A percentile compares a stretch with the other conserved stretches of the same genome.
Conservation (phyloP, 2,329 filamentous ascomycete species). For the Penicillium sp. region DNA sequence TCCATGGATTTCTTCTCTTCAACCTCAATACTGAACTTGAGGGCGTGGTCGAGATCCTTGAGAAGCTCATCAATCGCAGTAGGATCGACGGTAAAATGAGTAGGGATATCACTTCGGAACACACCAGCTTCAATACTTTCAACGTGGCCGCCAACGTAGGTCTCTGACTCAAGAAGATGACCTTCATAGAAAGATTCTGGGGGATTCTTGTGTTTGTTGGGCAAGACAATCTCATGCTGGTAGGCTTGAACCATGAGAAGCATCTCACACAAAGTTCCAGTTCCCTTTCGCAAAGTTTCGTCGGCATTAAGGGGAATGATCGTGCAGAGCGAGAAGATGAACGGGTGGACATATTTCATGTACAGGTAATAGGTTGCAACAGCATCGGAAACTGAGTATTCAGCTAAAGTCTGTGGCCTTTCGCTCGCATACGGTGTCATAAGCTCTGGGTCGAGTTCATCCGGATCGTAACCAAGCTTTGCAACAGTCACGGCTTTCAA, state of each 20-base stretch:
- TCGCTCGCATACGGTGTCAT: conserved; percentile 91
- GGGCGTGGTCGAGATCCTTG: conserved; percentile 78
- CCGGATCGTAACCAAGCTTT: conserved; percentile 96
- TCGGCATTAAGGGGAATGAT: conserved; percentile 92
- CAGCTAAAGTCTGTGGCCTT: conserved; percentile 87
- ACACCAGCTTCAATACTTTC: conserved; percentile 99
- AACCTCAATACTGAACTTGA: conserved; percentile 82
- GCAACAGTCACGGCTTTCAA: conserved; percentile 96
- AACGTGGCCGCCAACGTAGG: conserved; percentile 96
- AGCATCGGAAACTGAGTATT: conserved; percentile 98
- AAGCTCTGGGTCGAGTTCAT: conserved; percentile 93
- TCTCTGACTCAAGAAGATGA: conserved; percentile 93
- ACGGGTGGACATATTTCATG: conserved; percentile 99
- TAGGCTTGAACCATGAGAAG: conserved; percentile 98
- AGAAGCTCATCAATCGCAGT: conserved; percentile 87
- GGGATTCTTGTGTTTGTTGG: conserved; percentile 91
- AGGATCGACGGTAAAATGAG: conserved; percentile 88
- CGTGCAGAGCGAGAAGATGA: conserved; percentile 97
- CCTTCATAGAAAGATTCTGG: conserved; percentile 96
- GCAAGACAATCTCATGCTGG: conserved; percentile 83
- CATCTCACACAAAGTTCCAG: conserved; percentile 99
- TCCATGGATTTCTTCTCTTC: conserved; percentile 81
- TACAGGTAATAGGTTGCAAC: conserved; percentile 98
- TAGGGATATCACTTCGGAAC: conserved; percentile 91
- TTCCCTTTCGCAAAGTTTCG: conserved; percentile 90